Evolutionary conservation across 768 basidiomycete species (phyloP).

Genomic region (Paxillus involutus): DNA sequence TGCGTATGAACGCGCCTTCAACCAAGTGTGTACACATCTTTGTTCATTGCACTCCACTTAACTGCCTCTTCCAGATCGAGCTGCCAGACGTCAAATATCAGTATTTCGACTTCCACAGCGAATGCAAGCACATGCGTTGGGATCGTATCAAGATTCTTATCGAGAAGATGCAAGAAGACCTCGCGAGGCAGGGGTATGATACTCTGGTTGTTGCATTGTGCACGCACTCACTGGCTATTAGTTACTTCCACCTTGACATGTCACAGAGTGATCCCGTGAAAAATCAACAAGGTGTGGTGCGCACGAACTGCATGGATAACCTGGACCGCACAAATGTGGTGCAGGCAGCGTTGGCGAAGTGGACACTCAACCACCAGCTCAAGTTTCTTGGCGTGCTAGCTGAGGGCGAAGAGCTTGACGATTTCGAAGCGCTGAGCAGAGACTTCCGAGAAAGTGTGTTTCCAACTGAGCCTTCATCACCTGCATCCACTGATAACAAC

Average conservation of each 20-base stretch:
- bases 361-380: constrained; percentile 79
- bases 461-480: neutral
- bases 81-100: constrained; percentile 76
- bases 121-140: constrained; percentile 94
- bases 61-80: constrained; percentile 44
- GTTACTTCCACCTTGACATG: constrained; percentile 77
- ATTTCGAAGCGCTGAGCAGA: constrained; percentile 74
- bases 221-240: constrained; percentile 27
- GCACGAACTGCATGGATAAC: constrained; percentile 98
- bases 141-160: constrained; percentile 86
- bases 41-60: neutral
- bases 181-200: constrained; percentile 63
- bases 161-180: constrained; percentile 69
- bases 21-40: constrained; percentile 44
- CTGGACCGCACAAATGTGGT: constrained; percentile 97
- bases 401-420: constrained; percentile 71
- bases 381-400: constrained; percentile 69
- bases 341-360: constrained; percentile 88
- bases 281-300: constrained; percentile 73
- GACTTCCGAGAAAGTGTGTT: constrained; percentile 86
- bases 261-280: constrained; percentile 45
- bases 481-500: constrained; percentile 8
- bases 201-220: neutral
- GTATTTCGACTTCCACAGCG: constrained; percentile 97
- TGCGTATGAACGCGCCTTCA: constrained; percentile 80